These are phyloP conservation scores for Aureobasidium sp. DNA, from an alignment of 2,329 filamentous ascomycete species.

Conservation along the genomic window DNA sequence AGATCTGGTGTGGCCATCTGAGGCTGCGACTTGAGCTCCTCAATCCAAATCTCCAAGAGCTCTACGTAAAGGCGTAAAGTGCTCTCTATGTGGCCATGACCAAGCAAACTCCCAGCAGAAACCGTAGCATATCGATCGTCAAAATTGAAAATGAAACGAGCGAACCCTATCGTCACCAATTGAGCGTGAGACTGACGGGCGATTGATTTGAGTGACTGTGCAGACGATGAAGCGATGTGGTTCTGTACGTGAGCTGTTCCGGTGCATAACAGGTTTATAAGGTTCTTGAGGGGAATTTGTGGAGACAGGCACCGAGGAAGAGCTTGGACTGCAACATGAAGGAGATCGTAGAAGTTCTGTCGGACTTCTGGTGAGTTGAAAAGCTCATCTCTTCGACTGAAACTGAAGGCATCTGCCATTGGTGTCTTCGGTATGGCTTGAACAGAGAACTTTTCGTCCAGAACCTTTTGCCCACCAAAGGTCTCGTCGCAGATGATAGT, in stretches of 20 bases:
- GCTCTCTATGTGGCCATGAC: conserved; percentile 87
- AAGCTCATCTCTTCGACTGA: conserved; percentile 74
- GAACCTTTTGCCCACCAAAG: conserved; percentile 88
- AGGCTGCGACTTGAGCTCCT: conserved; percentile 58
- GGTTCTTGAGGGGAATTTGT: conserved; percentile 83
- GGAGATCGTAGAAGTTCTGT: conserved; percentile 88
- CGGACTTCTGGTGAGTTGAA: conserved; percentile 70
- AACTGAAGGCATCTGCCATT: conserved; percentile 88
- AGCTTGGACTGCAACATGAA: conserved; percentile 92
- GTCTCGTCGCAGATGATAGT: conserved; percentile 94
- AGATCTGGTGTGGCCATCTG: conserved; percentile 75
- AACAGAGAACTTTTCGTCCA: conserved; percentile 90
- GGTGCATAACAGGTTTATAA: conserved; percentile 92
- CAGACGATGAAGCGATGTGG: conserved; percentile 87
- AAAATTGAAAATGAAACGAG: conserved; percentile 96
- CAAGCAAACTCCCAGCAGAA: conserved; percentile 95
- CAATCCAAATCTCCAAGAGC: conserved; percentile 92
- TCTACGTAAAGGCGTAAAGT: conserved; percentile 91
- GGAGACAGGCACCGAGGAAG: conserved; percentile 87
- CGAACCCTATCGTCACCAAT: conserved; percentile 92
- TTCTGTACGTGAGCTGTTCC: conserved; percentile 91
- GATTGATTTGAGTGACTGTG: conserved; percentile 89
- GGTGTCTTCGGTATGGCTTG: conserved; percentile 86
- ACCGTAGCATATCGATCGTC: conserved; percentile 96
- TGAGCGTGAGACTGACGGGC: conserved; percentile 88